Percentiles rank a stretch among this genome's conserved stretches.
These are phyloP conservation scores for Beauveria sp. DNA, from an alignment of 2,329 filamentous ascomycete genomes.

Conservation along the genomic window DNA sequence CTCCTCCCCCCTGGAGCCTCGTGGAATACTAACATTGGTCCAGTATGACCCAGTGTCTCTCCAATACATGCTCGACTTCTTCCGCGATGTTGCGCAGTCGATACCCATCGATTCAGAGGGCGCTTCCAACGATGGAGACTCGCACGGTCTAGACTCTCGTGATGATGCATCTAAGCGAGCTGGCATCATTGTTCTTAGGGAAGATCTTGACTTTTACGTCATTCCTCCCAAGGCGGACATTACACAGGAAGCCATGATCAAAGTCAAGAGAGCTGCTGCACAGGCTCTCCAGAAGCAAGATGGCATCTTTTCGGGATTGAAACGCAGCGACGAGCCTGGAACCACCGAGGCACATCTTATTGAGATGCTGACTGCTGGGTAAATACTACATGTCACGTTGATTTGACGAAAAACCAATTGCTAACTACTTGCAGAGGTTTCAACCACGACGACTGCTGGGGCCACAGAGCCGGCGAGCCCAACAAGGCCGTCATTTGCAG, in stretches of 20 bases:
- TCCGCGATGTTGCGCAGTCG: constrained; percentile 91
- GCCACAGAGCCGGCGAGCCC: constrained; percentile 92
- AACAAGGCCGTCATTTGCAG: constrained; percentile 99
- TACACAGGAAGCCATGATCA: constrained; percentile 82
- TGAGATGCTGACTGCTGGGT: constrained; percentile 98
- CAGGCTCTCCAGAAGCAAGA: constrained; percentile 79
- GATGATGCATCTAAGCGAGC: constrained; percentile 83
- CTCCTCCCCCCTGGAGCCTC: neutral
- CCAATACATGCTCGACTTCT: constrained; percentile 99
- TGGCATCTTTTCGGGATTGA: constrained; percentile 91
- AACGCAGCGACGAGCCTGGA: constrained; percentile 90
- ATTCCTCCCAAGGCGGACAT: constrained; percentile 85
- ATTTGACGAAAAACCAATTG: constrained; percentile 7
- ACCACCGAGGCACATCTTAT: constrained; percentile 98
- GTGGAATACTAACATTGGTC: constrained; percentile 14
- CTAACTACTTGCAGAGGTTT: constrained; percentile 61
- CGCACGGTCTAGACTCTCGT: constrained; percentile 62
- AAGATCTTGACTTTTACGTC: constrained; percentile 95
- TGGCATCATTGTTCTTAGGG: constrained; percentile 91
- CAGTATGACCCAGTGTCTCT: constrained; percentile 95
- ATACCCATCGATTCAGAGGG: constrained; percentile 72
- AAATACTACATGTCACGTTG: constrained; percentile 26
- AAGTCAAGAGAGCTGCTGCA: constrained; percentile 88
- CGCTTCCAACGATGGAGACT: constrained; percentile 53
- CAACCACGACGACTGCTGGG: constrained; percentile 92